A percentile compares a stretch with the other conserved stretches of the same genome.
Evolutionary conservation across 2,329 filamentous ascomycete species (phyloP).

Genomic region (Pyricularia grisea): DNA sequence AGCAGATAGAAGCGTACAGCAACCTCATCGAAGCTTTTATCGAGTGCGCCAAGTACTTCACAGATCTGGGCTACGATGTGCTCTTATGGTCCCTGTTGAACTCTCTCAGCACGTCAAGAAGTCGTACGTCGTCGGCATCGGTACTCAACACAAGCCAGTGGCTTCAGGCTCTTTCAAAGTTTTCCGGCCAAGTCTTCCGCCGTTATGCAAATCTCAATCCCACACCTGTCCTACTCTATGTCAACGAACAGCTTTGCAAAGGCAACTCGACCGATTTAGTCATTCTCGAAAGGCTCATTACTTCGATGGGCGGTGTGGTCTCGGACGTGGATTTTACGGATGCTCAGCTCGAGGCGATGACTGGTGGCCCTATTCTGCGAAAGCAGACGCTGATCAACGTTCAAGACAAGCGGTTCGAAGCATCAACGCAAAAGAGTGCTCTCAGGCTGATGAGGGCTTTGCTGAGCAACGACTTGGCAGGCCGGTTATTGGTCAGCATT

Average conservation of each 20-base stretch:
- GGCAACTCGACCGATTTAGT: slow-evolving; percentile 87
- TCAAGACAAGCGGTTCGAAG: slow-evolving; percentile 60
- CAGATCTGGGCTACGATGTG: slow-evolving; percentile 84
- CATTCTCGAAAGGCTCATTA: slow-evolving; percentile 81
- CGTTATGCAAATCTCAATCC: slow-evolving; percentile 78
- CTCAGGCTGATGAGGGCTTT: slow-evolving; percentile 73
- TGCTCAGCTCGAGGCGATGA: slow-evolving; percentile 76
- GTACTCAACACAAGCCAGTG: slow-evolving; percentile 76
- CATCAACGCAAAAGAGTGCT: slow-evolving; percentile 64
- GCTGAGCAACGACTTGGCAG: slow-evolving; percentile 66
- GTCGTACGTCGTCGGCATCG: slow-evolving; percentile 52
- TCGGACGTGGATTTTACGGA: slow-evolving; percentile 84
- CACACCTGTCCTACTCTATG: slow-evolving; percentile 79
- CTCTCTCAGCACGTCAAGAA: slow-evolving; percentile 51
- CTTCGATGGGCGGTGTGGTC: slow-evolving; percentile 88
- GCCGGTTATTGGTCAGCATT: slow-evolving; percentile 78
- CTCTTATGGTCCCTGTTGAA: slow-evolving; percentile 88
- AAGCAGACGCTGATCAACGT: slow-evolving; percentile 72
- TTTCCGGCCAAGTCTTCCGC: slow-evolving; percentile 83
- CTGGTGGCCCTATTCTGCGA: slow-evolving; percentile 71
- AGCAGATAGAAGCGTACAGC: slow-evolving; percentile 86
- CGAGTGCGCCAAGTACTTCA: slow-evolving; percentile 90
- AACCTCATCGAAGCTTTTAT: slow-evolving; percentile 94
- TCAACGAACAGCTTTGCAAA: slow-evolving; percentile 70
- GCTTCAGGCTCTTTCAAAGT: slow-evolving; percentile 83